These are phyloP conservation scores for Cryphonectria japonica DNA, from an alignment of 2,329 filamentous ascomycete genomes.

Conservation along the genomic window DNA sequence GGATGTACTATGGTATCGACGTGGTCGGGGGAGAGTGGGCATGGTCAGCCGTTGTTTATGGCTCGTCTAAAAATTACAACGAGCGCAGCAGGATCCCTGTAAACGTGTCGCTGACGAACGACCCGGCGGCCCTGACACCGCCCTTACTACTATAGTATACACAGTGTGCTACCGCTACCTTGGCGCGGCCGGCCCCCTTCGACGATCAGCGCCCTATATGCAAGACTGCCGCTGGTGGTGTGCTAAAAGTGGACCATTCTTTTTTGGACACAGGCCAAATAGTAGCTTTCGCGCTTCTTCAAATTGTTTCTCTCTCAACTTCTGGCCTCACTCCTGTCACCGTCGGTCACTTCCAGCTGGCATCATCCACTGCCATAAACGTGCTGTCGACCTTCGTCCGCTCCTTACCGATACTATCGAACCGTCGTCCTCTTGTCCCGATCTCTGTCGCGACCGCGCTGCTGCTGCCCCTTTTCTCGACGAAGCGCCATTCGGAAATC, in stretches of 20 bases:
- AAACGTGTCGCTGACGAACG: neutral
- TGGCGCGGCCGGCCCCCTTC: neutral
- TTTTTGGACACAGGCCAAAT: slow-evolving; percentile 6
- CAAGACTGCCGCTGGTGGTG: neutral
- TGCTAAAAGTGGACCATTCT: slow-evolving; percentile 7
- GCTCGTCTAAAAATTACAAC: slow-evolving; percentile 19
- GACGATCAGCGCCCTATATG: neutral
- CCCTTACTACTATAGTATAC: neutral
- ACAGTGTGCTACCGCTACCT: neutral
- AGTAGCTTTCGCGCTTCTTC: neutral
- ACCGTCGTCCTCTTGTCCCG: too few species aligned
- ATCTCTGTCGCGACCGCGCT: slow-evolving; percentile 1
- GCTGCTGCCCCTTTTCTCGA: neutral
- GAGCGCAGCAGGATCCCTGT: neutral
- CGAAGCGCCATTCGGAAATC: neutral
- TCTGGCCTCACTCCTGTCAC: neutral
- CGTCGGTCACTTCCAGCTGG: neutral
- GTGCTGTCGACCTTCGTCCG: neutral
- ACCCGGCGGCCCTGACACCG: neutral
- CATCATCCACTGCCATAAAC: neutral
- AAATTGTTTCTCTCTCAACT: neutral
- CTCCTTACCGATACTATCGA: neutral
- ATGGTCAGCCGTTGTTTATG: neutral
- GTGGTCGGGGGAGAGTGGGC: neutral
- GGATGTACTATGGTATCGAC: neutral